Conservation (phyloP, 441 rosid genomes). For the Populus hybrid region DNA sequence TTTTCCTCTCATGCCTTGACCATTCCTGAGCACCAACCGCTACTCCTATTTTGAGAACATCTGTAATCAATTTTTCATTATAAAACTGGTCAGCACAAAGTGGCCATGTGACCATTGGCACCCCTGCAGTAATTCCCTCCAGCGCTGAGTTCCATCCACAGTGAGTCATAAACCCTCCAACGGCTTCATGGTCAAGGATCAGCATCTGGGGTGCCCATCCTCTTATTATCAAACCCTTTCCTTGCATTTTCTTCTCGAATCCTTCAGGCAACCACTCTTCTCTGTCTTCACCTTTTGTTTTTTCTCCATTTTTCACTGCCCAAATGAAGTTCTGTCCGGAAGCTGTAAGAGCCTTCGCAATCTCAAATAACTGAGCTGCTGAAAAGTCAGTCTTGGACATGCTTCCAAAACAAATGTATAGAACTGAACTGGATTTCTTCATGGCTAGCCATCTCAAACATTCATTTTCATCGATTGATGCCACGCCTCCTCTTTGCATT, state of each 20-base stretch:
- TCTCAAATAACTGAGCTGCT: conserved; percentile 20
- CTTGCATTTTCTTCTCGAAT: conserved; percentile 16
- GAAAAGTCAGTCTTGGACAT: neutral
- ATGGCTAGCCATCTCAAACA: conserved; percentile 32
- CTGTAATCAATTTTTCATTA: conserved; percentile 34
- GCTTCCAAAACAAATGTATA: conserved; percentile 32
- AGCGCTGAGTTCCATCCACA: neutral
- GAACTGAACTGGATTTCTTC: conserved; percentile 22
- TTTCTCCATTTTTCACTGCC: neutral
- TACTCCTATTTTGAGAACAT: conserved; percentile 29
- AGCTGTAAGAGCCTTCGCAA: conserved; percentile 21
- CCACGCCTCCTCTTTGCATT: conserved; percentile 3
- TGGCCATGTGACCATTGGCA: conserved; percentile 40
- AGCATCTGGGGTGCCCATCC: conserved; percentile 40
- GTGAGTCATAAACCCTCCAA: neutral
- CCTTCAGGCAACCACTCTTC: neutral
- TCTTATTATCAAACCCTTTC: neutral
- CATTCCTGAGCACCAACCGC: conserved; percentile 30
- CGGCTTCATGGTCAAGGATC: conserved; percentile 32
- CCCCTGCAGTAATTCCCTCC: neutral
- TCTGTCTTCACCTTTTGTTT: neutral
- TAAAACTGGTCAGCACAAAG: conserved; percentile 32
- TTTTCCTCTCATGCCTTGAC: conserved; percentile 3
- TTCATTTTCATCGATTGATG: conserved; percentile 6
- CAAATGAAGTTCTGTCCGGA: conserved; percentile 11